Conservation (phyloP, 2,329 filamentous ascomycete genomes). For the Claviceps capensis region DNA sequence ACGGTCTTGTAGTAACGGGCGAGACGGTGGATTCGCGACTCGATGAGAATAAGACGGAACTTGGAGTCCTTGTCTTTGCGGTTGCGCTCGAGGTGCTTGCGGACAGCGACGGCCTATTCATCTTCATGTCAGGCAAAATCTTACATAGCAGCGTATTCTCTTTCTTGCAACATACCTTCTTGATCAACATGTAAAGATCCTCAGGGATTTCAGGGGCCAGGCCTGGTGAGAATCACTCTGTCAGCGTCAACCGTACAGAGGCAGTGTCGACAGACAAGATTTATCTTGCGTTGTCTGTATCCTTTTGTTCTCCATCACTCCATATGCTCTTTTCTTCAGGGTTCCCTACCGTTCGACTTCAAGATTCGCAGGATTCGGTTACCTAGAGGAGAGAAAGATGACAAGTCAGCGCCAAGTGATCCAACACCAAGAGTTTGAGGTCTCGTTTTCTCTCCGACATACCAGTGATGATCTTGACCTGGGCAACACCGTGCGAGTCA, state of each 20-base stretch:
- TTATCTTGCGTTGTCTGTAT: conserved; percentile 13
- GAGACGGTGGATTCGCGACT: conserved; percentile 99
- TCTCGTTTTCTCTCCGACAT: conserved; percentile 26
- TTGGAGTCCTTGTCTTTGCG: conserved; percentile 99
- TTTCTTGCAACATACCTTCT: conserved; percentile 58
- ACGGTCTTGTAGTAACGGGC: conserved; percentile 99
- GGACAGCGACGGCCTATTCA: conserved; percentile 79
- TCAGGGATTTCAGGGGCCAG: conserved; percentile 97
- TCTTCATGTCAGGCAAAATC: conserved; percentile 4
- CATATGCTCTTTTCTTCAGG: conserved; percentile 16
- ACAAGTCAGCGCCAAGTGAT: not conserved
- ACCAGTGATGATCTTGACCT: conserved; percentile 97
- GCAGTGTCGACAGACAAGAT: conserved; percentile 30
- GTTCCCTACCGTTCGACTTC: conserved; percentile 83
- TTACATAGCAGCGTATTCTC: not conserved
- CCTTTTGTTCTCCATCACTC: conserved; percentile 14
- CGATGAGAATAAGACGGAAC: conserved; percentile 99
- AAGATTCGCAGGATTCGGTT: conserved; percentile 99
- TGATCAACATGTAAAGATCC: conserved; percentile 99
- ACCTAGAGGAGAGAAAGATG: conserved; percentile 39
- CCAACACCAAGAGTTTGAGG: not conserved
- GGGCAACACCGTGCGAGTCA: conserved; percentile 95
- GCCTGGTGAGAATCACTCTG: conserved; percentile 84
- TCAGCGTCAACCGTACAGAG: conserved; percentile 90
- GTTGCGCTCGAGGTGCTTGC: conserved; percentile 99